A percentile compares a stretch with the other conserved stretches of the same genome.
Conservation (phyloP, 1,284 basidiomycete species). For the Ceratobasidium sp. region DNA sequence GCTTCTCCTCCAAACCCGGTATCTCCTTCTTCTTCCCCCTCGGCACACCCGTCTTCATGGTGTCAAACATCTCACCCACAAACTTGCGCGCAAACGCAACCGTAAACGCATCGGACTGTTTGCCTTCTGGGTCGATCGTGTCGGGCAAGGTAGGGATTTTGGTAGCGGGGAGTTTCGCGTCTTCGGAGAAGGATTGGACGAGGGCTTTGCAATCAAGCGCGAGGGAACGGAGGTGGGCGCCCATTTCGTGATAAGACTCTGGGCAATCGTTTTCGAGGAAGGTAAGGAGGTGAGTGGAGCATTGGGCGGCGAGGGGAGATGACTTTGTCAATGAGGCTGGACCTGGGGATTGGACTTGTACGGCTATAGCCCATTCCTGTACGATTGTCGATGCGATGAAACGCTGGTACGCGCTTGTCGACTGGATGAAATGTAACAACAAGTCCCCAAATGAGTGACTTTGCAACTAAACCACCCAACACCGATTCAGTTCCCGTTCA, state of each 20-base stretch:
- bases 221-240: conserved; percentile 80
- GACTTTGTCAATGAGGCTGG: conserved; percentile 46
- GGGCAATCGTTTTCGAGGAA: conserved; percentile 76
- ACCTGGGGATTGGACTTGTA: conserved; percentile 17
- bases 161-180: conserved; percentile 85
- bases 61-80: conserved; percentile 75
- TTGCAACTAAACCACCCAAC: conserved; percentile 35
- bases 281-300: conserved; percentile 71
- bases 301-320: conserved; percentile 70
- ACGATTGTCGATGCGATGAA: conserved; percentile 85
- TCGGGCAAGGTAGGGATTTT: conserved; percentile 83
- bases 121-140: conserved; percentile 77
- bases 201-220: conserved; percentile 84
- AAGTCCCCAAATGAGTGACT: conserved; percentile 66
- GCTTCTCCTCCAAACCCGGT: conserved; percentile 80
- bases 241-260: conserved; percentile 92
- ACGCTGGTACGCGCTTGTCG: conserved; percentile 91
- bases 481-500: neutral
- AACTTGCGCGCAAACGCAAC: conserved; percentile 82
- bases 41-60: conserved; percentile 77
- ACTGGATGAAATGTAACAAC: conserved; percentile 82
- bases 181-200: conserved; percentile 80
- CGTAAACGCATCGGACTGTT: conserved; percentile 75
- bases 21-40: conserved; percentile 82
- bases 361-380: conserved; percentile 85